Evolutionary conservation across 2,329 filamentous ascomycete species (phyloP).

Genomic region (Diaporthe sp.): DNA sequence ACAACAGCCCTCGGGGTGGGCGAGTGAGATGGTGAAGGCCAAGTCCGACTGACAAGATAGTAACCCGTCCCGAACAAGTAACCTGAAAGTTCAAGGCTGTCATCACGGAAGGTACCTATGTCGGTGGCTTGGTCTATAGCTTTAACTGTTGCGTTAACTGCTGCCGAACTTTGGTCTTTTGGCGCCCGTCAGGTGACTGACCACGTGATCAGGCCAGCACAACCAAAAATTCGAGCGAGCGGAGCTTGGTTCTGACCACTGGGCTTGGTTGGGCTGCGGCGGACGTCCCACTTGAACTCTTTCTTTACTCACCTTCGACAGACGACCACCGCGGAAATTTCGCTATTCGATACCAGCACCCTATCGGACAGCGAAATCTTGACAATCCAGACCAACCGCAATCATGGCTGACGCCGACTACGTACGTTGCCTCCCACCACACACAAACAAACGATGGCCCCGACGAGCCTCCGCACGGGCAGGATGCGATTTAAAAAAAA

Average conservation of each 20-base stretch:
- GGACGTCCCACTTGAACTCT: constrained; percentile 34
- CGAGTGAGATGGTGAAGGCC: too few species aligned
- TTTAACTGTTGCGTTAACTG: too few species aligned
- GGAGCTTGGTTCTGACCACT: constrained; percentile 2
- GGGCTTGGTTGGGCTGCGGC: constrained; percentile 18
- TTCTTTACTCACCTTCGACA: constrained; percentile 22
- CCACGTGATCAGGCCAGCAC: constrained; percentile 23
- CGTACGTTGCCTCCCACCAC: constrained; percentile 41
- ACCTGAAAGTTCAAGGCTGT: neutral
- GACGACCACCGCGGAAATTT: constrained; percentile 37
- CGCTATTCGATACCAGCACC: constrained; percentile 48
- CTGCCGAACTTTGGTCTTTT: too few species aligned
- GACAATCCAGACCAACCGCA: constrained; percentile 54
- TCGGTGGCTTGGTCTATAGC: too few species aligned
- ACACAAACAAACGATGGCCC: neutral
- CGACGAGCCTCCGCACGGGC: neutral
- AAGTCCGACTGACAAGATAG: too few species aligned
- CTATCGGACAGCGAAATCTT: constrained; percentile 50
- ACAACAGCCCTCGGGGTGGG: neutral
- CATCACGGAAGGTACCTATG: too few species aligned
- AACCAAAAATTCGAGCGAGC: constrained; percentile 27
- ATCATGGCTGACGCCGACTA: constrained; percentile 77
- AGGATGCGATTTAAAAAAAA: too few species aligned
- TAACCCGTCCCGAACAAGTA: neutral
- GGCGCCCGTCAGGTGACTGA: neutral